Evolutionary conservation across 164 flowering plant species (phyloP), one percentile per base, ranked within the genome.

Genomic region (Brasenia schreberi): DNA sequence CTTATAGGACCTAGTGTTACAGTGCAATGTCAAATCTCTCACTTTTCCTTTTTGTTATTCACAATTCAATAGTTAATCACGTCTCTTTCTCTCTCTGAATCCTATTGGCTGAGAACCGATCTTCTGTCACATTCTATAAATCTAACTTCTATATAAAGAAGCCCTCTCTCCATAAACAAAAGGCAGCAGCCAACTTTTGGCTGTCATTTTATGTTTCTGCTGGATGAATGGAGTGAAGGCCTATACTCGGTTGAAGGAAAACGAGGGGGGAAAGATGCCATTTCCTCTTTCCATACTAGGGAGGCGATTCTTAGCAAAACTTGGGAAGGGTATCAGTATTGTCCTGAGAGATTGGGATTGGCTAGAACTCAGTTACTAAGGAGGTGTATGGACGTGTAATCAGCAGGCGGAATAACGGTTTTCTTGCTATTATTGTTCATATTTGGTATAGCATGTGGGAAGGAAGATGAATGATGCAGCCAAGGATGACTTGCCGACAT

Each of bases 401-500:
- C 4, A 18, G 14, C 14, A 42, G 53, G 33, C 6, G 10, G 44
- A 39, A 19, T 60, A 19, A 27, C 62, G 17, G 52, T 6, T 62
- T 43, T 58, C n/a, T 69, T 33, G 18, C 12, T 44, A 27, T 5
- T 65, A 14, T 33, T 27, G 33, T 69, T 83, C 87, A 81, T 83
- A 81, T 64, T 63, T 61, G 82, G 71, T 75, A 81, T 80, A 74
- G 75, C 85, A 78, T 81, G 82, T 74, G 79, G 73, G 68, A 6
- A 68, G 66, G 81, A 80, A 79, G 71, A 64, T 63, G 43, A 61
- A 68, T 67, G 67, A 68, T 80, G 85, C 80, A 84, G 87, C 87
- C 87, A 84, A 84, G 87, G 85, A 84, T 84, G 87, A 84, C 83
- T 84, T 84, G 87, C 87, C 87, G 87, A 71, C 59, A 23, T 63